Conservation (phyloP, 108 stramenopile genomes). For the Schizochytrium sp. region DNA sequence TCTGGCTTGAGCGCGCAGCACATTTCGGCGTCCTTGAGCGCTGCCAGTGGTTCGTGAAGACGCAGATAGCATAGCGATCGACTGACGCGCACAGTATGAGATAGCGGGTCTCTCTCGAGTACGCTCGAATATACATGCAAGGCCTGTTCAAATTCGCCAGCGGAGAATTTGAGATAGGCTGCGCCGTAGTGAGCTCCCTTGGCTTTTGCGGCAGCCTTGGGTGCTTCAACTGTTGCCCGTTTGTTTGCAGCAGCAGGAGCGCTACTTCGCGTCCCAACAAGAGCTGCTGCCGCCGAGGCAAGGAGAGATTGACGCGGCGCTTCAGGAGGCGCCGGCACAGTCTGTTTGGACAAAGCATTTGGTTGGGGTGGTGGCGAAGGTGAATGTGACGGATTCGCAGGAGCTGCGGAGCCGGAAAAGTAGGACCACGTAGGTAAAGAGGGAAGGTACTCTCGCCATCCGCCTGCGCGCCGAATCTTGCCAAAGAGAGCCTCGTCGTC, state of each 20-base stretch:
- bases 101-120: background rate
- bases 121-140: background rate
- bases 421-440: background rate
- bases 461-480: background rate
- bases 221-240: too few species aligned
- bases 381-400: background rate
- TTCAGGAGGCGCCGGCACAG: too few species aligned
- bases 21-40: background rate
- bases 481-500: background rate
- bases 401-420: background rate
- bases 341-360: too few species aligned
- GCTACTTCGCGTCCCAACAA: too few species aligned
- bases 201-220: background rate
- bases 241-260: too few species aligned
- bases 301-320: too few species aligned
- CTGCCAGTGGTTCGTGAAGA: background rate
- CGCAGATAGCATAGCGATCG: background rate
- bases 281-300: too few species aligned
- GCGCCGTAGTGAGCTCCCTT: background rate
- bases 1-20: constrained; percentile 9
- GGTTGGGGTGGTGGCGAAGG: too few species aligned
- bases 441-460: constrained; percentile 5
- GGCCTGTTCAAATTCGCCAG: background rate
- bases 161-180: background rate
- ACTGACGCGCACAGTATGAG: background rate